Percentiles rank a stretch among this genome's conserved stretches.
Evolutionary conservation across 2,329 filamentous ascomycete species (phyloP).

Genomic region (Daldinia sp.): DNA sequence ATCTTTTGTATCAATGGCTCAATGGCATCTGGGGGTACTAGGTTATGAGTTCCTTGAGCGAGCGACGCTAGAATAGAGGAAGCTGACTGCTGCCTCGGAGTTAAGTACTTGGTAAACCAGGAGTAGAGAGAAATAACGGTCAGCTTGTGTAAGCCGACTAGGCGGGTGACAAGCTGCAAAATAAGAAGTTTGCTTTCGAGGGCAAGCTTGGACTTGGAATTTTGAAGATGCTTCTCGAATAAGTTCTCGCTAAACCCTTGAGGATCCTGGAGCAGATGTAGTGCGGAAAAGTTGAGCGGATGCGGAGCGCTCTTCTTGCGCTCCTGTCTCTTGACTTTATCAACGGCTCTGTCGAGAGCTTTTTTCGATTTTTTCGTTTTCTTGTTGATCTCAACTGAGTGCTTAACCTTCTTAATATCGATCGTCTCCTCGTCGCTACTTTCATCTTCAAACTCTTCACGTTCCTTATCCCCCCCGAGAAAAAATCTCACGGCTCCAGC

Average conservation of each 20-base stretch:
- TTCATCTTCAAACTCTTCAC: slow-evolving; percentile 91
- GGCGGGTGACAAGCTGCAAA: slow-evolving; percentile 85
- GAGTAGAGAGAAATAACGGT: slow-evolving; percentile 92
- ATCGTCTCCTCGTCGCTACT: slow-evolving; percentile 81
- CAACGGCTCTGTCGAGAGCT: slow-evolving; percentile 79
- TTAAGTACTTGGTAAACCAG: slow-evolving; percentile 93
- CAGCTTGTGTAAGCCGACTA: slow-evolving; percentile 92
- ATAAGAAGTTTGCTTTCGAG: slow-evolving; percentile 91
- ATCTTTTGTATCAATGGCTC: slow-evolving; percentile 95
- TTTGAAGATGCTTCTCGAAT: slow-evolving; percentile 91
- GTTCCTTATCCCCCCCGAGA: slow-evolving; percentile 92
- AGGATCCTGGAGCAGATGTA: slow-evolving; percentile 92
- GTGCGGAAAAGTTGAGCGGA: slow-evolving; percentile 91
- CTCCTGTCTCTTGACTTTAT: slow-evolving; percentile 83
- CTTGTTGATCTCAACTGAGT: slow-evolving; percentile 92
- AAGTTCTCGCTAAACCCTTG: slow-evolving; percentile 91
- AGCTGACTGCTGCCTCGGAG: slow-evolving; percentile 85
- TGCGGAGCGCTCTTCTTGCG: slow-evolving; percentile 89
- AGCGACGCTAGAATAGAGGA: slow-evolving; percentile 93
- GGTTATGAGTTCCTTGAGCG: slow-evolving; percentile 88
- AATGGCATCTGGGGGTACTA: slow-evolving; percentile 90
- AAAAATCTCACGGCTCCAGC: slow-evolving; percentile 91
- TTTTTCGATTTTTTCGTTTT: slow-evolving; percentile 90
- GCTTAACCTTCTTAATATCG: slow-evolving; percentile 82
- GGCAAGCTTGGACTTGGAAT: slow-evolving; percentile 82